Evolutionary conservation across 2,329 filamentous ascomycete species (phyloP), one percentile per base, ranked within the genome.

Genomic region (Alternaria triticina): DNA sequence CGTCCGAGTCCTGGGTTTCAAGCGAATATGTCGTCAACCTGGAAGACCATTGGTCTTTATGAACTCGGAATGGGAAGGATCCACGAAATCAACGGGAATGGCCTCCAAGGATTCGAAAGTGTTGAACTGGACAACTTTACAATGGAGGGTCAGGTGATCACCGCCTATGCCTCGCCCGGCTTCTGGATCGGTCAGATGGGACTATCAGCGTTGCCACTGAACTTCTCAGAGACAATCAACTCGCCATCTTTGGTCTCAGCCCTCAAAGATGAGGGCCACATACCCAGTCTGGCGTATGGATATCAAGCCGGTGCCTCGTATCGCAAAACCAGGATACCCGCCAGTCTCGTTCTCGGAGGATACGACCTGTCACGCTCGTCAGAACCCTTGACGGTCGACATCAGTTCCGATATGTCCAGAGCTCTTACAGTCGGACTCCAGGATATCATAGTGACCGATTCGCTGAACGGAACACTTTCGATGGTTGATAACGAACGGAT

Each of bases 1-100:
- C 10, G 36, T 28, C 15, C 6, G 2, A 59, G 57, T 22, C 57
- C 57, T 17, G 57, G 57, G 17, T 59, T 54, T 4, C 57, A 59
- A 49, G 9, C 47, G 10, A 59, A 59, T 11, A 59, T 59, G 57
- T 59, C 57, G 10, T 59, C 57, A 3, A 30, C 57, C 11, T 59
- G 57, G 57, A 15, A 54, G 10, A 11, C 36, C 3, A 54, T 59
- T 8, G 28, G 22, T 6, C 57, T 59, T 12, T 54, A 46, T 12
- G 25, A 54, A 45, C 47, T 59, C 15, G 57, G 20, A 5, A 25
- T 59, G 27, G 57, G 33, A 9, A 59, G n/a, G 3, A 17, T 15
- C 3, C 33, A 33, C 5, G 56, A 10, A 4, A 59, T 59, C 7
- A n/a, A 3, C 3, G 47, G 47, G 8, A 51, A 15, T 0, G 47